phyloP scores from a whole-genome alignment of 2,329 filamentous ascomycete genomes.

The Diaporthe sp. region DNA sequence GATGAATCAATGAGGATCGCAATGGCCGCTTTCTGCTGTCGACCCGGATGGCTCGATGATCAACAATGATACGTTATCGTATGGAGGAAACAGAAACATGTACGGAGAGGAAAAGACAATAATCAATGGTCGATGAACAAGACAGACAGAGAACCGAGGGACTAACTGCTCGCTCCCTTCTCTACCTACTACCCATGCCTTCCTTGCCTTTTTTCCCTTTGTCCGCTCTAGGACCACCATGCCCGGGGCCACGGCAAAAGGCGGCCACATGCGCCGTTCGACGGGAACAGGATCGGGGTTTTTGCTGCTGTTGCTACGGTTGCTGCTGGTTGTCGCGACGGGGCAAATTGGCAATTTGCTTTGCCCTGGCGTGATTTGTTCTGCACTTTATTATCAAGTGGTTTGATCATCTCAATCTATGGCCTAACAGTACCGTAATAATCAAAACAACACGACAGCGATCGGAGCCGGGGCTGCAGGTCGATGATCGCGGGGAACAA shows the following conservation, averaged over 20 bases:
- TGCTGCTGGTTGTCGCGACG: not conserved
- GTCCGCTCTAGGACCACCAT: not conserved
- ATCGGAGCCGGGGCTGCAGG: constrained; percentile 1
- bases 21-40: not conserved
- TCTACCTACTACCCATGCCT: too few species aligned
- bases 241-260: constrained; percentile 6
- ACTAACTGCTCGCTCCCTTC: not conserved
- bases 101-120: too few species aligned
- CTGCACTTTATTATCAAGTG: not conserved
- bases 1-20: not conserved
- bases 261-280: constrained; percentile 1
- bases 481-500: not conserved
- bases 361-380: not conserved
- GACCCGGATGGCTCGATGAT: not conserved
- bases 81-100: too few species aligned
- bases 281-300: not conserved
- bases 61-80: not conserved
- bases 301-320: not conserved
- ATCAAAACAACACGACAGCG: not conserved
- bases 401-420: not conserved
- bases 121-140: too few species aligned
- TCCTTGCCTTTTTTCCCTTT: not conserved
- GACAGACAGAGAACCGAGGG: not conserved
- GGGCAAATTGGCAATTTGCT: constrained; percentile 24
- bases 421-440: not conserved